Conservation (phyloP, 2,329 filamentous ascomycete species). For the Esteya vermicola region DNA sequence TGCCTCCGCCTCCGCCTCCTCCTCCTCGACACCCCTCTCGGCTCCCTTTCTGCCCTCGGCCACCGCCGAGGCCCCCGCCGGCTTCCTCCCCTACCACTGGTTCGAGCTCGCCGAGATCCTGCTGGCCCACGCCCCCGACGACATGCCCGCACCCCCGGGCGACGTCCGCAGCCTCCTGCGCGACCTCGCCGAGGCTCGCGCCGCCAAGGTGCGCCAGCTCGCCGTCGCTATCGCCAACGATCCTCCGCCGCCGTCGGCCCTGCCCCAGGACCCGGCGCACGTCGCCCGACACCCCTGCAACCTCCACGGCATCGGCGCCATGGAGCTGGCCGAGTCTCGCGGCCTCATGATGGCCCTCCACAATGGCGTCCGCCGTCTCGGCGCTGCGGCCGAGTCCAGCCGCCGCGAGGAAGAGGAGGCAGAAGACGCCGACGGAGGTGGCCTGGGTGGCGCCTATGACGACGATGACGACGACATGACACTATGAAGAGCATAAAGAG, state of each 20-base stretch:
- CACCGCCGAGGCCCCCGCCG: slow-evolving; percentile 51
- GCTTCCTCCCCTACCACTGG: slow-evolving; percentile 86
- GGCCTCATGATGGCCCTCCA: slow-evolving; percentile 76
- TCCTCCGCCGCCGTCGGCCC: background rate
- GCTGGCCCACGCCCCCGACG: slow-evolving; percentile 71
- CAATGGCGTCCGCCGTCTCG: slow-evolving; percentile 74
- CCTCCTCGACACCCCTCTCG: no score
- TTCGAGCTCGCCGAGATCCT: slow-evolving; percentile 80
- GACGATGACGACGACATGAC: slow-evolving; percentile 47
- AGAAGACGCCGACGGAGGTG: slow-evolving; percentile 41
- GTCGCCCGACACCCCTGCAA: slow-evolving; percentile 33
- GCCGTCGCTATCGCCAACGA: slow-evolving; percentile 17
- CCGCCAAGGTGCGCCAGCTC: slow-evolving; percentile 73
- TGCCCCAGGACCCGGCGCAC: slow-evolving; percentile 37
- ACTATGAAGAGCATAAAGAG: background rate
- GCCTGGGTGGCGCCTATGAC: slow-evolving; percentile 40
- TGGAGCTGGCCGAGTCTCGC: slow-evolving; percentile 82
- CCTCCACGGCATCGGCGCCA: slow-evolving; percentile 65
- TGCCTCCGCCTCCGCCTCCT: slow-evolving; percentile 9
- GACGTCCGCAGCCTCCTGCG: slow-evolving; percentile 61
- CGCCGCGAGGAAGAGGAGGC: slow-evolving; percentile 66
- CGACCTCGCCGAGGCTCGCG: slow-evolving; percentile 74
- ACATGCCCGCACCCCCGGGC: slow-evolving; percentile 55
- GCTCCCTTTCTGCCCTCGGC: slow-evolving; percentile 71
- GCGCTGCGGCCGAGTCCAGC: slow-evolving; percentile 63